Evolutionary conservation across 2,329 filamentous ascomycete genomes (phyloP), one percentile per base, ranked within the genome.

Genomic region (Neonectria magnoliae): DNA sequence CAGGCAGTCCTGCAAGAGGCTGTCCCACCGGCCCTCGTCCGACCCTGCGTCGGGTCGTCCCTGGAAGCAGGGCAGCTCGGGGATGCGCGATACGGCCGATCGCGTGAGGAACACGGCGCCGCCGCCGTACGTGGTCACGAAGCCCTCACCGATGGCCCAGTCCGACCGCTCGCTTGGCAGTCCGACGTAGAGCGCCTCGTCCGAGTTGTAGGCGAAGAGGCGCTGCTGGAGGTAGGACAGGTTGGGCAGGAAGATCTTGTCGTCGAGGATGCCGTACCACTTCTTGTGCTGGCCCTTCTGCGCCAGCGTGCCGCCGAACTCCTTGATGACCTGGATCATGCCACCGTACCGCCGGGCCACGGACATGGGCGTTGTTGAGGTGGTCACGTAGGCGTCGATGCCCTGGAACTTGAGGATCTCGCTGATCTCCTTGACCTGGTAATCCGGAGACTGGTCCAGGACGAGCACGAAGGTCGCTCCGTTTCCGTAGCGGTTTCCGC

Each of bases 201-300:
- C 68, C 1, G 76, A 64, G 51, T 79, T 75, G 60, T 80, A 80
- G 0, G 70, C 58, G n/a, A 72, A 73, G 3, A 85, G 76, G 6
- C 76, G 77, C 27, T 76, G 68, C 4, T 82, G 71, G 9, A 85
- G 78, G 45, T 77, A 74, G 0, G 75, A 71, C 33, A 84, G 69
- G 41, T 79, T 80, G 0, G 83, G 82, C 51, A 85, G 77, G 69
- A 85, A 85, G 53, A 83, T 74, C 58, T 81, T 78, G 66, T 84
- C 82, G 33, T 85, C 83, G 1, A 85, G 67, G 1, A 85, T 73
- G 1, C 77, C 82, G 41, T 80, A 79, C 75, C 81, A 84, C 47
- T 71, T 75, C 75, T 82, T 83, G 48, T 71, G 66, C 20, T 77
- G 72, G 4, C 78, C 79, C 14, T 76, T 77, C 6, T 76, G 76